Evolutionary conservation across 164 flowering plant genomes (phyloP), one percentile per base, ranked within the genome.

Genomic region (Vitis rotundifolia): DNA sequence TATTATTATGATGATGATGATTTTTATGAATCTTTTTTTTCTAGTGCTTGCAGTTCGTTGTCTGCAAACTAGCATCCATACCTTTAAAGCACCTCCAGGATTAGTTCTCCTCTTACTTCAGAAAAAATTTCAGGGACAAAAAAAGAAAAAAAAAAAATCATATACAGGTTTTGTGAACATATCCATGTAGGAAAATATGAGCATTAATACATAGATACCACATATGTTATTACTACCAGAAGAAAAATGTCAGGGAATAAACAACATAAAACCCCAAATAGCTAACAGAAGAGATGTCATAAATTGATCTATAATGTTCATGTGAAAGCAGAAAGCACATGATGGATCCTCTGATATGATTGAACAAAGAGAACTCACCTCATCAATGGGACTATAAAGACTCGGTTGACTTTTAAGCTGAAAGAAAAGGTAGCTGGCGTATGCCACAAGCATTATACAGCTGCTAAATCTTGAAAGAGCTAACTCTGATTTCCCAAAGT

Each of bases 361-460:
- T 18, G 8, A 59, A 15, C 9, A 37, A 19, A 53, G 61, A 61
- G 16, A 64, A 79, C 80, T 50, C 66, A 86, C 94, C 84, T 80
- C 88, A 53, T 76, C 79, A 28, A 84, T 68, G 37, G 87, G 82
- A 49, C 61, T 73, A 70, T 86, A 85, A 19, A 80, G 76, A 79
- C 69, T 77, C 2, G 31, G 74, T 48, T 82, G 94, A 71, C 79
- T 85, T 76, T 77, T 89, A 61, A 89, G 81, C 75, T 86, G 94
- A 73, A 88, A 89, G 71, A 74, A 81, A 13, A 89, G 85, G 73
- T 89, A 88, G 73, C 87, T 77, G n/a, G 86, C 89, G 82, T 88
- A 89, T 58, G 91, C 91, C 14, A 89, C 68, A 16, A 89, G 79
- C 94, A 89, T 89, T 53, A 89, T 73, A 59, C 88, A 82, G 79